A percentile compares a stretch with the other conserved stretches of the same genome.
Conservation (phyloP, 2,329 filamentous ascomycete genomes). For the Metarhizium robertsii region DNA sequence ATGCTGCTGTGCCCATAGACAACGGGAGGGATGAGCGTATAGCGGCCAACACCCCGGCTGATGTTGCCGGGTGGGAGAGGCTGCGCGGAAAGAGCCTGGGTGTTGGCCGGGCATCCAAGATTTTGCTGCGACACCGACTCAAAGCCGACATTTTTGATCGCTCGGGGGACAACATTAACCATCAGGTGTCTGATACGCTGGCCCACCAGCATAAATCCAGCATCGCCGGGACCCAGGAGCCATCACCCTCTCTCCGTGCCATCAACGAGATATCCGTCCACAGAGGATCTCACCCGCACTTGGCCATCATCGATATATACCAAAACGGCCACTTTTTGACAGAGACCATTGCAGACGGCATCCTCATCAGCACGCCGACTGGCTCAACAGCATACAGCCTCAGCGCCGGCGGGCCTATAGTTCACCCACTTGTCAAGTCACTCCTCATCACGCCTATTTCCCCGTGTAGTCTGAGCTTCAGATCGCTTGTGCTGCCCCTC, state of each 20-base stretch:
- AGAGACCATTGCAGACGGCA: slow-evolving; percentile 89
- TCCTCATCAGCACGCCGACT: slow-evolving; percentile 88
- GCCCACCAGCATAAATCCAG: slow-evolving; percentile 35
- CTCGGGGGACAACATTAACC: slow-evolving; percentile 51
- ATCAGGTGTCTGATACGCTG: slow-evolving; percentile 34
- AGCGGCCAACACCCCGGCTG: neutral
- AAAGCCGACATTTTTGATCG: slow-evolving; percentile 77
- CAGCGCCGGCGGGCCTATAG: slow-evolving; percentile 85
- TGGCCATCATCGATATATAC: slow-evolving; percentile 85
- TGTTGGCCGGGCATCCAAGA: slow-evolving; percentile 60
- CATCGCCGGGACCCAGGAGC: slow-evolving; percentile 25
- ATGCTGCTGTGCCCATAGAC: slow-evolving; percentile 26
- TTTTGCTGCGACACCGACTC: slow-evolving; percentile 78
- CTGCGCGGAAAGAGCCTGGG: slow-evolving; percentile 77
- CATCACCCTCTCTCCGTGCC: slow-evolving; percentile 48
- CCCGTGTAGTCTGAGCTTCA: slow-evolving; percentile 82
- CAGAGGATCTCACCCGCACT: slow-evolving; percentile 78
- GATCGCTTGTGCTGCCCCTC: slow-evolving; percentile 79
- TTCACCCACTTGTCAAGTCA: slow-evolving; percentile 84
- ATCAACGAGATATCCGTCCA: slow-evolving; percentile 96
- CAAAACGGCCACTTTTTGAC: slow-evolving; percentile 86
- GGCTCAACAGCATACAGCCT: slow-evolving; percentile 93
- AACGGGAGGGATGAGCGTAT: slow-evolving; percentile 9
- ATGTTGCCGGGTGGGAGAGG: slow-evolving; percentile 53
- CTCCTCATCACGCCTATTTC: slow-evolving; percentile 91